Conservation (phyloP, 129 eudicot species). For the Gnaphalium uliginosum region DNA sequence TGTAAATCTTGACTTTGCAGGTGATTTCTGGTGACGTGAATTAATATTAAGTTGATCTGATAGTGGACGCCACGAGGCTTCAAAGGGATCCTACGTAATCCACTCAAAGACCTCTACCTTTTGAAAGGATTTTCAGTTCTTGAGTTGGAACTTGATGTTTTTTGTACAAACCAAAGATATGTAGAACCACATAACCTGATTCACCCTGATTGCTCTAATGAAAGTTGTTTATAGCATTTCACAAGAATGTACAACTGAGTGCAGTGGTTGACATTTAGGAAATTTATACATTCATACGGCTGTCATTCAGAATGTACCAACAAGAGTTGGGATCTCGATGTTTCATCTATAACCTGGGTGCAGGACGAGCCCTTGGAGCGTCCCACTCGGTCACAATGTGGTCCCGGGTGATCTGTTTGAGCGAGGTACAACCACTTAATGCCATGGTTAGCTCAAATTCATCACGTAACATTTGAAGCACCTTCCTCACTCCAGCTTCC, state of each 20-base stretch:
- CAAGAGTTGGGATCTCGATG: slow-evolving; percentile 2
- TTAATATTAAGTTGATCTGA: background rate
- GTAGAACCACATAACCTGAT: background rate
- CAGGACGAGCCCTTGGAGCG: slow-evolving; percentile 50
- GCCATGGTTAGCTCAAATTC: background rate
- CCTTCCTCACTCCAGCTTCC: slow-evolving; percentile 62
- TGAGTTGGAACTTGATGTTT: background rate
- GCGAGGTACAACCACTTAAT: background rate
- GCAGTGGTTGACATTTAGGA: slow-evolving; percentile 3
- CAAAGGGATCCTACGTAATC: background rate
- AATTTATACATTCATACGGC: slow-evolving; percentile 1
- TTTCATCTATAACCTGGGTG: slow-evolving; percentile 52
- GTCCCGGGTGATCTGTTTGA: slow-evolving; percentile 41
- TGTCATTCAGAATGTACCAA: slow-evolving; percentile 14
- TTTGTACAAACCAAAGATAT: background rate
- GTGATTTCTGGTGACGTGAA: background rate
- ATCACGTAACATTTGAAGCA: background rate
- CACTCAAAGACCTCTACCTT: background rate
- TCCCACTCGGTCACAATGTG: slow-evolving; percentile 82
- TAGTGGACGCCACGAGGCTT: background rate
- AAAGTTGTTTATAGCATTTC: background rate
- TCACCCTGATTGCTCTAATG: background rate
- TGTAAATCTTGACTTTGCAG: background rate
- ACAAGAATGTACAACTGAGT: background rate
- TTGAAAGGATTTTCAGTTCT: background rate